These are phyloP conservation scores for Pinus albicaulis DNA, from an alignment of 75 land plant genomes.

Conservation along the genomic window DNA sequence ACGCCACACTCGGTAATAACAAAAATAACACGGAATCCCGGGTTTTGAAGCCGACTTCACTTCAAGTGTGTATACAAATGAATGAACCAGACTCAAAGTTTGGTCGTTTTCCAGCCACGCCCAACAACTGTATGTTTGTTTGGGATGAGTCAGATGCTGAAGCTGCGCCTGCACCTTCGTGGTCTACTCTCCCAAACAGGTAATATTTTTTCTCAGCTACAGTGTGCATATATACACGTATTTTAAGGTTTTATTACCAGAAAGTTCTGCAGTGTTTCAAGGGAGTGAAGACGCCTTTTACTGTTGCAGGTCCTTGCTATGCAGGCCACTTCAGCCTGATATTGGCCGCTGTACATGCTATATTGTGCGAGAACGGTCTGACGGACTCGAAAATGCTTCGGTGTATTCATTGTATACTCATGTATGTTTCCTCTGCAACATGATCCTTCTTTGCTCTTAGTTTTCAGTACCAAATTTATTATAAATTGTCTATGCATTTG, in stretches of 20 bases:
- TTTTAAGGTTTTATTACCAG: too few relatives aligned
- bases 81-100: constrained; percentile 35
- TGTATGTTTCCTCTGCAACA: constrained; percentile 30
- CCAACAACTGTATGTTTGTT: constrained; percentile 18
- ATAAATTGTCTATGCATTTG: not conserved
- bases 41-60: constrained; percentile 13
- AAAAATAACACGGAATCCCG: not conserved
- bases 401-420: constrained; percentile 77
- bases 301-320: constrained; percentile 56
- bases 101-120: constrained; percentile 23
- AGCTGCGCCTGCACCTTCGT: constrained; percentile 83
- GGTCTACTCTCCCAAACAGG: constrained; percentile 83
- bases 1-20: not conserved
- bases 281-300: not conserved
- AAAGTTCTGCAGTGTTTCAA: too few relatives aligned
- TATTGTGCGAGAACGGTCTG: constrained; percentile 47
- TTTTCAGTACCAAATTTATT: not conserved
- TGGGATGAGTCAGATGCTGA: constrained; percentile 76
- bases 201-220: not conserved
- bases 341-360: constrained; percentile 79
- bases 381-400: constrained; percentile 35
- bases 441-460: not conserved
- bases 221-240: too few relatives aligned
- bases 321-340: constrained; percentile 70
- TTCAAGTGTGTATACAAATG: constrained; percentile 47